Conservation (phyloP, 495 filamentous ascomycete genomes). For the Parachaetomium inaequale region DNA sequence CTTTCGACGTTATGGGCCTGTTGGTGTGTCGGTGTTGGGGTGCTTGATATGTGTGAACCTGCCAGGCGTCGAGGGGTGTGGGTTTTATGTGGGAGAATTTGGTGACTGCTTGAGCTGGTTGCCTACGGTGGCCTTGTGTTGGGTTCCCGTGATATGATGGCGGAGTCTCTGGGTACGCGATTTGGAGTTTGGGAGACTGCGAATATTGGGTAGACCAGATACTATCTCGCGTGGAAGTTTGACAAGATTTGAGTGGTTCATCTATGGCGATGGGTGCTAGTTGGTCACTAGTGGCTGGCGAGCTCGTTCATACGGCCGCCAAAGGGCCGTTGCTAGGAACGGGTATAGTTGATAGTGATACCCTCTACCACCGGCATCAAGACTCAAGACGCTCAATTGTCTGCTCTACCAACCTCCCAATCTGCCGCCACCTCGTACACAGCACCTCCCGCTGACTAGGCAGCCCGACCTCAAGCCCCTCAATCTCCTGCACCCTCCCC, state of each 20-base stretch:
- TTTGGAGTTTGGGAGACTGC: background rate
- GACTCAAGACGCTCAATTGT: conserved; percentile 25
- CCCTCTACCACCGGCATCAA: background rate
- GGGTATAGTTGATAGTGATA: background rate
- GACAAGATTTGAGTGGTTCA: background rate
- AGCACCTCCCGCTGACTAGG: conserved; percentile 25
- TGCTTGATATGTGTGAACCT: background rate
- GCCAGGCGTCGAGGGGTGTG: background rate
- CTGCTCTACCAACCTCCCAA: conserved; percentile 21
- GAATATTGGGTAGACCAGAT: background rate
- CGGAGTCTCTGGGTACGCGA: background rate
- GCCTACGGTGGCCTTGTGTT: background rate
- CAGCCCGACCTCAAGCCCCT: conserved; percentile 15
- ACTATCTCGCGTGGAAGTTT: background rate
- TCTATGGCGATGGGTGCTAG: background rate
- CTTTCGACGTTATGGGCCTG: background rate
- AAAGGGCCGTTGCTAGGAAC: no score
- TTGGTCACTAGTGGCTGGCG: no score
- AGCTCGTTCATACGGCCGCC: no score
- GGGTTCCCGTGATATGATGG: background rate
- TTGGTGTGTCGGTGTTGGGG: background rate
- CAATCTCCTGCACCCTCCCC: conserved; percentile 17
- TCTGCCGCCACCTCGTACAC: conserved; percentile 29
- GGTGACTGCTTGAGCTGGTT: background rate
- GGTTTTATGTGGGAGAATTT: no score